Evolutionary conservation across 352 stramenopile genomes (phyloP), one percentile per base, ranked within the genome.

Genomic region (Phytophthora ohioensis): DNA sequence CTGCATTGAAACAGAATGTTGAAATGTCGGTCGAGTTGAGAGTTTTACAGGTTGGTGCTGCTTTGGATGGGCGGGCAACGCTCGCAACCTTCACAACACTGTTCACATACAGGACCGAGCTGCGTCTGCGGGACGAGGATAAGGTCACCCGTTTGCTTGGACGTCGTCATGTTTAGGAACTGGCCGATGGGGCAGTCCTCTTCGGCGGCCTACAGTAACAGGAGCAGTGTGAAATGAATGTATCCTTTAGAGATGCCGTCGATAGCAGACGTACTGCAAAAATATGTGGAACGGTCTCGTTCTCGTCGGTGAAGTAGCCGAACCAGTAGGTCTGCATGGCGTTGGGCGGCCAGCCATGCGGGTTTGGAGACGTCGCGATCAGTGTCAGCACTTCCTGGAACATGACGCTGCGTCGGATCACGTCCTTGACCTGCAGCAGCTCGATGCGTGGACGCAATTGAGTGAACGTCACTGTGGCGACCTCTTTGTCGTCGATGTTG

Each of bases 51-150:
- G 32, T 69, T 77, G 42, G 15, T 47, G 13, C 66, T 78, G 43
- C 43, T 64, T n/a, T 43, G 47, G 5, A 69, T 64, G 11, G 66
- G 60, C 15, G 75, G 73, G 10, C 87, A 94, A 46, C 63, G 64
- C n/a, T 30, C 34, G 55, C 87, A 92, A 35, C 85, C 81, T 57
- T 85, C 64, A 52, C 85, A 94, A 56, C 85, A 93, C 45, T 81
- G 61, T 55, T 91, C 77, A 57, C 87, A 94, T 36, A 89, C 81
- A 15, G 85, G 84, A 0, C 87, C 85, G 21, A 94, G 76, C 56
- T 94, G 87, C n/a, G 84, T 94, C 71, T 94, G 87, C 2, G 85
- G 87, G 46, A 94, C 77, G 21, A 94, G 56, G 32, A 93, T 84
- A 34, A 94, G 71, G 62, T 93, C 87, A 12, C 85, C 84, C 1